These are phyloP conservation scores for Canariomyces notabilis DNA, from an alignment of 2,329 filamentous ascomycete genomes.

Conservation along the genomic window DNA sequence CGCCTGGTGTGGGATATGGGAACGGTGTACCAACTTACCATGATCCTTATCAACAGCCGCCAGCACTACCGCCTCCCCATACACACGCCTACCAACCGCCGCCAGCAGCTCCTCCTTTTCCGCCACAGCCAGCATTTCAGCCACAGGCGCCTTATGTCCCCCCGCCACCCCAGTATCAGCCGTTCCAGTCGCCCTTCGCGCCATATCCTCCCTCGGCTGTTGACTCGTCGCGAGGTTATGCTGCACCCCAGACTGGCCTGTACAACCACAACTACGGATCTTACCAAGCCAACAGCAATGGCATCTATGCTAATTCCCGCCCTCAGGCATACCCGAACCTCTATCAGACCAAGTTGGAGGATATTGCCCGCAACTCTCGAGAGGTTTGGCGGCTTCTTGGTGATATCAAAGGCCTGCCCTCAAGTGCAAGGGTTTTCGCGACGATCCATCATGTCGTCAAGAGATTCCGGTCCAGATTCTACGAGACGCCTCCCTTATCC, in stretches of 20 bases:
- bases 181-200: conserved; percentile 18
- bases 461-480: conserved; percentile 53
- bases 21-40: conserved; percentile 32
- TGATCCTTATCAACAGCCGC: conserved; percentile 26
- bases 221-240: conserved; percentile 10
- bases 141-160: conserved; percentile 14
- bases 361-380: conserved; percentile 50
- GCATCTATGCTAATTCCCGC: conserved; percentile 12
- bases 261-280: conserved; percentile 23
- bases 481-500: conserved; percentile 49
- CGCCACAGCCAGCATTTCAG: conserved; percentile 14
- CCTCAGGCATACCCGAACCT: conserved; percentile 33
- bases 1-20: conserved; percentile 25
- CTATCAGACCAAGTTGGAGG: conserved; percentile 45
- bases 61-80: conserved; percentile 14
- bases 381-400: conserved; percentile 59
- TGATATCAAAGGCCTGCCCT: conserved; percentile 56
- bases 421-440: conserved; percentile 57
- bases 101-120: conserved; percentile 6
- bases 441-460: conserved; percentile 59
- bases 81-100: conserved; percentile 9
- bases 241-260: conserved; percentile 13
- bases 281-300: conserved; percentile 23
- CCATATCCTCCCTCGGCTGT: conserved; percentile 5
- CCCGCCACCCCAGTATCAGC: conserved; percentile 24